phyloP scores from a whole-genome alignment of 257 asterid genomes.

The Hygrophila difformis region DNA sequence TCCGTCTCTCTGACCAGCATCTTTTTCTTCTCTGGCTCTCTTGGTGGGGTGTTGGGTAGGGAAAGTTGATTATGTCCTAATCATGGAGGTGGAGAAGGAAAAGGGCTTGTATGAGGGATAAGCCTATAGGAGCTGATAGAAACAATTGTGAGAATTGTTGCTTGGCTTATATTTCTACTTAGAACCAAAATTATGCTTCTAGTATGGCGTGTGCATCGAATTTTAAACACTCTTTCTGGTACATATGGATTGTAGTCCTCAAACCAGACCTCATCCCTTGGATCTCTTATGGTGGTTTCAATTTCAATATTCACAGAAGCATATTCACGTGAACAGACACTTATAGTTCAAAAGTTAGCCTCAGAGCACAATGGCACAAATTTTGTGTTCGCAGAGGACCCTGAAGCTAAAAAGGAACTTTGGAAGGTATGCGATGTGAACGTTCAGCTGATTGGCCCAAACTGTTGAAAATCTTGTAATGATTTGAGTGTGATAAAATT shows the following conservation, averaged over 20 bases:
- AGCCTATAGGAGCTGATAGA: neutral
- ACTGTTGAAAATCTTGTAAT: neutral
- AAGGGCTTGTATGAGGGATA: neutral
- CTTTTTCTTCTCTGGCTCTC: neutral
- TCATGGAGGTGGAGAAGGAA: neutral
- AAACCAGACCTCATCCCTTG: constrained; percentile 2
- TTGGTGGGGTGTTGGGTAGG: neutral
- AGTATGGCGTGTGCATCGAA: neutral
- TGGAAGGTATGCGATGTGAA: constrained; percentile 60
- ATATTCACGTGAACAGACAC: constrained; percentile 83
- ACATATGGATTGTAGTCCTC: constrained; percentile 8
- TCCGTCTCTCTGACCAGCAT: too few species aligned
- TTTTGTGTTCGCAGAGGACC: constrained; percentile 81
- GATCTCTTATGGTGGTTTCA: constrained; percentile 14
- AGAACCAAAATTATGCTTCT: neutral
- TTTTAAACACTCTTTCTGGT: constrained; percentile 1
- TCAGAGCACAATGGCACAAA: constrained; percentile 79
- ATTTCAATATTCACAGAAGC: constrained; percentile 47
- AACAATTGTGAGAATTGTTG: neutral
- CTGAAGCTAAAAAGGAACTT: constrained; percentile 85
- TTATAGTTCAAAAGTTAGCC: constrained; percentile 84
- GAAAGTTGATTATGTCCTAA: neutral
- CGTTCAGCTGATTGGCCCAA: neutral
- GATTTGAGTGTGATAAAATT: neutral
- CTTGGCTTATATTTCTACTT: too few species aligned